Evolutionary conservation across 768 basidiomycete species (phyloP).

Genomic region (Suillus fuscotomentosus): DNA sequence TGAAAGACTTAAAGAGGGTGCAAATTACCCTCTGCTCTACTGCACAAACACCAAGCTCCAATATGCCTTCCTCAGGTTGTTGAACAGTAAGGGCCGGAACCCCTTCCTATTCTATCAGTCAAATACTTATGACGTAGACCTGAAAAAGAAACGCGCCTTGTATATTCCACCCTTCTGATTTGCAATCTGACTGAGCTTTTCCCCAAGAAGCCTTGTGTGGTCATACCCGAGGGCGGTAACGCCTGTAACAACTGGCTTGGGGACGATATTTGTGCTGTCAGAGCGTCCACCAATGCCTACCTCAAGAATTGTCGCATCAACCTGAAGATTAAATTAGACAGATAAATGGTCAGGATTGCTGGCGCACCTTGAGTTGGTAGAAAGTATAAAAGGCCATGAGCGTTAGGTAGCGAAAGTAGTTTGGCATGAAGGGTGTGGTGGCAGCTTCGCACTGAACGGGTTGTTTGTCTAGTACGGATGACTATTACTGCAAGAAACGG

Average conservation of each 20-base stretch:
- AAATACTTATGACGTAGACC: neutral
- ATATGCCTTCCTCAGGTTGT: constrained; percentile 69
- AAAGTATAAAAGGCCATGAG: constrained; percentile 92
- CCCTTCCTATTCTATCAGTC: constrained; percentile 47
- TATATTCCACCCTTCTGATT: constrained; percentile 97
- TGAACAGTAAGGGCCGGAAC: constrained; percentile 84
- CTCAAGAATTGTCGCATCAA: constrained; percentile 91
- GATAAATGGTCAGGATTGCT: neutral
- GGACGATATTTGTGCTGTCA: constrained; percentile 96
- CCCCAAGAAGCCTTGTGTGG: constrained; percentile 84
- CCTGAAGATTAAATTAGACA: constrained; percentile 26
- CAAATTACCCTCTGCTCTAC: constrained; percentile 57
- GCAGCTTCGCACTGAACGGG: constrained; percentile 40
- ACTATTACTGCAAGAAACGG: constrained; percentile 13
- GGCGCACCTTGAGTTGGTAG: constrained; percentile 58
- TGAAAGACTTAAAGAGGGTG: neutral
- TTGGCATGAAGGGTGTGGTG: constrained; percentile 71
- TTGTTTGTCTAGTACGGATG: neutral
- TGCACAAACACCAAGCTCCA: constrained; percentile 67
- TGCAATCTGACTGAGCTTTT: constrained; percentile 86
- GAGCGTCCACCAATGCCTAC: constrained; percentile 94
- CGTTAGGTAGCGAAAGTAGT: constrained; percentile 93
- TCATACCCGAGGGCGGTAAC: constrained; percentile 91
- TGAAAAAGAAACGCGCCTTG: constrained; percentile 53
- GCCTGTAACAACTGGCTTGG: constrained; percentile 85